Conservation (phyloP, 768 basidiomycete species). For the Heimioporus sp. region DNA sequence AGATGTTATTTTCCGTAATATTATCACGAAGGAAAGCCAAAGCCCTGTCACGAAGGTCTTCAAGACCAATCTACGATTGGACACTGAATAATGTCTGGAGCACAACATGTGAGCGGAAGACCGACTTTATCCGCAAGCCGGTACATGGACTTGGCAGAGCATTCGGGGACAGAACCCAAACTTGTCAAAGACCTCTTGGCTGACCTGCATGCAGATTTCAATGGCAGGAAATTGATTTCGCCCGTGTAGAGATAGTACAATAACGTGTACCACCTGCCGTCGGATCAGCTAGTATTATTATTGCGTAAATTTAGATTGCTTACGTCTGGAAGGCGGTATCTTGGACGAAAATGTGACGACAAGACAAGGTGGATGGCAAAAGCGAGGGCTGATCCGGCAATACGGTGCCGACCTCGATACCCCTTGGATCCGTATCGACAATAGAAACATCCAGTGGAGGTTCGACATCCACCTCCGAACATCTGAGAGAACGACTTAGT, state of each 20-base stretch:
- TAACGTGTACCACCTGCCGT: slow-evolving; percentile 36
- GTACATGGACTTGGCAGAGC: slow-evolving; percentile 47
- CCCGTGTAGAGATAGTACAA: slow-evolving; percentile 40
- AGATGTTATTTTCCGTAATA: slow-evolving; percentile 22
- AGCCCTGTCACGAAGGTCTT: slow-evolving; percentile 15
- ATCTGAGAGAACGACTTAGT: no score
- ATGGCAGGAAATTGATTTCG: slow-evolving; percentile 31
- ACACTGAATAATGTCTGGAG: no score
- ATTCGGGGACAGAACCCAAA: slow-evolving; percentile 10
- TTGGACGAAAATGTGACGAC: slow-evolving; percentile 20
- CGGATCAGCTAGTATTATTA: no score
- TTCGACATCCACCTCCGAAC: no score
- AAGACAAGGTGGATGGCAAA: not conserved
- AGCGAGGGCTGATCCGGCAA: no score
- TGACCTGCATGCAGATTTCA: slow-evolving; percentile 19
- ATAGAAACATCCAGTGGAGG: no score
- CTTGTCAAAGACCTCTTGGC: not conserved
- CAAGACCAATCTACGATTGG: slow-evolving; percentile 17
- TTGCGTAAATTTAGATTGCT: not conserved
- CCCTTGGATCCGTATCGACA: no score
- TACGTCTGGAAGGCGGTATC: slow-evolving; percentile 27
- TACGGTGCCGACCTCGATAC: no score
- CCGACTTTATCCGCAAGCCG: slow-evolving; percentile 39
- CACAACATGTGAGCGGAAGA: not conserved
- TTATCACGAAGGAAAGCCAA: slow-evolving; percentile 14